These are phyloP conservation scores for Acacia confusa DNA, from an alignment of 306 rosid genomes.

Conservation along the genomic window DNA sequence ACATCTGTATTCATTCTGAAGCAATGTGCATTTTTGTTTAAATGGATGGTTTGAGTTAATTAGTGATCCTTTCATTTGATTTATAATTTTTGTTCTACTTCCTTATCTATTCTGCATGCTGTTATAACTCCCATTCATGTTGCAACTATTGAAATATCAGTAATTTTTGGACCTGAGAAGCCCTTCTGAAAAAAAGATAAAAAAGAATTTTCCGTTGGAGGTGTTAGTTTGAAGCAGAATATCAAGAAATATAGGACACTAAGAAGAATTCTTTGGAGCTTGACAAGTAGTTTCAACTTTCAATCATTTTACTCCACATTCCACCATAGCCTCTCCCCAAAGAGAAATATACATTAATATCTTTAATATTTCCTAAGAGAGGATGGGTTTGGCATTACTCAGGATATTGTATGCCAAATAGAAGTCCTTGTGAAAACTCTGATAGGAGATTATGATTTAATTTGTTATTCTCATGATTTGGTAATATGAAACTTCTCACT, in stretches of 20 bases:
- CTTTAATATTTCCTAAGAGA: not conserved
- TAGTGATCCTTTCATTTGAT: not conserved
- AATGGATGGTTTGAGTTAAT: constrained; percentile 21
- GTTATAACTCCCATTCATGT: not conserved
- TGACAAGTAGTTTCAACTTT: constrained; percentile 26
- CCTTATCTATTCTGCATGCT: constrained; percentile 13
- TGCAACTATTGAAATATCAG: not conserved
- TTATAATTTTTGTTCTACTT: constrained; percentile 16
- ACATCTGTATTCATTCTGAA: constrained; percentile 28
- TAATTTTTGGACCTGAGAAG: constrained; percentile 5
- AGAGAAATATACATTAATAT: not conserved
- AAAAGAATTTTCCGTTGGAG: not conserved
- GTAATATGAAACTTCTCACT: constrained; percentile 13
- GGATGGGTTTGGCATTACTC: constrained; percentile 8
- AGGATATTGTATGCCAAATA: constrained; percentile 4
- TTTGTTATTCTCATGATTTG: constrained; percentile 26
- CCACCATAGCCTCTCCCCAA: constrained; percentile 8
- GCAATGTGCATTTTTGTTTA: constrained; percentile 25
- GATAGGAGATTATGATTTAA: constrained; percentile 17
- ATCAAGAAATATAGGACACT: constrained; percentile 15
- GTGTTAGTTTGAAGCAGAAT: constrained; percentile 11
- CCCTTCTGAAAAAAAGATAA: not conserved
- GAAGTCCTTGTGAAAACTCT: not conserved
- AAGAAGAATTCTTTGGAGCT: constrained; percentile 10
- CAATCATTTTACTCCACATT: not conserved